Base-by-base conservation (phyloP, 2,329 filamentous ascomycete species). In the Lasiodiplodia sp. region DNA sequence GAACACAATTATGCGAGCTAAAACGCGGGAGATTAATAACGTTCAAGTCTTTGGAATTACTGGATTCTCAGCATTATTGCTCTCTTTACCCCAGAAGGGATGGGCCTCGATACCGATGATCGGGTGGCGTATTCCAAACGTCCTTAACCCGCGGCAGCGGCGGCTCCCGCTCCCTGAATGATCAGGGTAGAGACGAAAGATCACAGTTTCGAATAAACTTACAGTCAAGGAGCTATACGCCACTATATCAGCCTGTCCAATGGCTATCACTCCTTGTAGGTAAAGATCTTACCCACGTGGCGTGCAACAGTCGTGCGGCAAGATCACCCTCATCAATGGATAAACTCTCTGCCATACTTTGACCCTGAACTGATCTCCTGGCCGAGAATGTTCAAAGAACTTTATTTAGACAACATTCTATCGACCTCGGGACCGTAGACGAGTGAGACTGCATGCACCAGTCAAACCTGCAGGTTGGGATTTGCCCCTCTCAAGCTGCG, bases 241-340 rank as follows among this genome's bases (percentile, higher is more conserved):
- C 53, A 23, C 10, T 12, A 37, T 12, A 21, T 62, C 14, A 62
- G 58, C 40, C n/a, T 31, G 38, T 49, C 44, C 34, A 31, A n/a
- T 14, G 38, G 16, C 14, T 18, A 34, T 16, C 8, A n/a, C 23
- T 12, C n/a, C 56, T 21, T 31, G 37, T 38, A 37, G 16, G 28
- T 18, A 21, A 34, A 25, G 47, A 8, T 8, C 31, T 63, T 51
- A 63, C 58, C 58, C 58, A 63, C 31, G 58, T 63, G 58, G 58
- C 28, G 58, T 63, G 40, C 16, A 51, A 28, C 40, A 37, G 25
- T 63, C 58, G 58, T 51, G 40, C 28, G 44, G 58, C 58, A 28
- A 51, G n/a, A 34, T 34, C 31, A 18, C n/a, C 57, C 16, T 8
- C 31, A 23, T 40, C 57, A 37, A 23, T 28, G 44, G 40, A 7